phyloP scores from a whole-genome alignment of 1,284 basidiomycete species.

The Microbotryomycetes sp. region DNA sequence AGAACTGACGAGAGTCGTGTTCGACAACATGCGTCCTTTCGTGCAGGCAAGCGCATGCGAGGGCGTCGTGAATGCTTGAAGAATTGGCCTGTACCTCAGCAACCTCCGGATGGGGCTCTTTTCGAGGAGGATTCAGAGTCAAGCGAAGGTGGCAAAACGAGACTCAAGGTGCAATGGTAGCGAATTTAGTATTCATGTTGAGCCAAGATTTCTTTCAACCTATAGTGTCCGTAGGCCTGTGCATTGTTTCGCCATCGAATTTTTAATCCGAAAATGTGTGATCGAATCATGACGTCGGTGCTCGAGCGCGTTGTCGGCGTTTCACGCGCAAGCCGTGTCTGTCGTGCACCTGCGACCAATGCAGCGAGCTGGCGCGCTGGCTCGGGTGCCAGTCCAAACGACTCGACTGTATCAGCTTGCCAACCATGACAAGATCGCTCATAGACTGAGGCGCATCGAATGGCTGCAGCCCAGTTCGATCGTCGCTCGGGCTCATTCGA shows the following conservation, averaged over 20 bases:
- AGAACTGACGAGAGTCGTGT: slow-evolving; percentile 15
- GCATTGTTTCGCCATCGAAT: neutral
- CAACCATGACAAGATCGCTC: too few species aligned
- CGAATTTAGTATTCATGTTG: too few species aligned
- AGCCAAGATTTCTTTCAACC: too few species aligned
- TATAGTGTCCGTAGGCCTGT: too few species aligned
- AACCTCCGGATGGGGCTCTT: slow-evolving; percentile 40
- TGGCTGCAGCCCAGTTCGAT: too few species aligned
- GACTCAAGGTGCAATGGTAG: neutral
- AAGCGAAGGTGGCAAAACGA: neutral
- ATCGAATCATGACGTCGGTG: neutral
- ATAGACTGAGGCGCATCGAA: too few species aligned
- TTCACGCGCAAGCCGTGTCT: neutral
- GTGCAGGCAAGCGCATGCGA: slow-evolving; percentile 20
- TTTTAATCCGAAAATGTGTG: neutral
- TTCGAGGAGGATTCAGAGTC: neutral
- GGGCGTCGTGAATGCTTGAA: slow-evolving; percentile 13
- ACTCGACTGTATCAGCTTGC: too few species aligned
- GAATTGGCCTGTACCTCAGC: slow-evolving; percentile 28
- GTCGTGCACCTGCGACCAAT: neutral
- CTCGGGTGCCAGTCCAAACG: neutral
- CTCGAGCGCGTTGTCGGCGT: neutral
- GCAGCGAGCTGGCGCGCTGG: neutral
- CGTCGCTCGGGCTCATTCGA: neutral
- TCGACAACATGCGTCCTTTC: slow-evolving; percentile 16